Percentiles rank a stretch among this genome's conserved stretches.
phyloP scores from a whole-genome alignment of 2,329 filamentous ascomycete species.

The Aspergillus awamori region DNA sequence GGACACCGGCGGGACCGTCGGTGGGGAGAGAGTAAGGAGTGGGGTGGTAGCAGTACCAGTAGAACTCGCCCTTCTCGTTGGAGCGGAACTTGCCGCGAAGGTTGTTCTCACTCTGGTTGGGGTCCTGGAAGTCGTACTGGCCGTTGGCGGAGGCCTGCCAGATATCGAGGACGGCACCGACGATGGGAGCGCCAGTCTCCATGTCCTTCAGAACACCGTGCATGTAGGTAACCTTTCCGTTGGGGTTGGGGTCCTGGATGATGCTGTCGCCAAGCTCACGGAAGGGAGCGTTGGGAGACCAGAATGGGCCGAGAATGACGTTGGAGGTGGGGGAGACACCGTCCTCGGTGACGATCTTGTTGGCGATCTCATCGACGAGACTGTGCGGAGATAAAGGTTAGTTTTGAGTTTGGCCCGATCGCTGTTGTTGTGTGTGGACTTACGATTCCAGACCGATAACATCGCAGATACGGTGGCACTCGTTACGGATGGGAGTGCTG shows the following conservation, averaged over 20 bases:
- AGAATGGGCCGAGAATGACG: constrained; percentile 77
- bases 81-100: constrained; percentile 74
- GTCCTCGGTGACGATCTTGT: constrained; percentile 65
- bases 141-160: constrained; percentile 78
- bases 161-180: constrained; percentile 72
- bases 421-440: constrained; percentile 26
- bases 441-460: constrained; percentile 70
- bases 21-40: constrained; percentile 72
- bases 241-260: constrained; percentile 61
- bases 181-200: constrained; percentile 67
- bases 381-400: constrained; percentile 46
- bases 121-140: constrained; percentile 76
- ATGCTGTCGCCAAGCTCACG: constrained; percentile 67
- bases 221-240: constrained; percentile 66
- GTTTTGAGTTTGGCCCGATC: background rate
- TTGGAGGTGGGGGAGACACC: constrained; percentile 70
- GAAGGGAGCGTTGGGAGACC: constrained; percentile 75
- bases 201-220: constrained; percentile 69
- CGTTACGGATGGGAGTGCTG: constrained; percentile 69
- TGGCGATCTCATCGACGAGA: constrained; percentile 79
- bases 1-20: constrained; percentile 60
- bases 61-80: constrained; percentile 67
- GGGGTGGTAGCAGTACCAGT: constrained; percentile 75
- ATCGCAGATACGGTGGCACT: constrained; percentile 72
- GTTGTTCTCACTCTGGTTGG: constrained; percentile 72